Percentiles rank a stretch among this genome's conserved stretches.
phyloP scores from a whole-genome alignment of 352 stramenopile species.

The Phytopythium boreale region DNA sequence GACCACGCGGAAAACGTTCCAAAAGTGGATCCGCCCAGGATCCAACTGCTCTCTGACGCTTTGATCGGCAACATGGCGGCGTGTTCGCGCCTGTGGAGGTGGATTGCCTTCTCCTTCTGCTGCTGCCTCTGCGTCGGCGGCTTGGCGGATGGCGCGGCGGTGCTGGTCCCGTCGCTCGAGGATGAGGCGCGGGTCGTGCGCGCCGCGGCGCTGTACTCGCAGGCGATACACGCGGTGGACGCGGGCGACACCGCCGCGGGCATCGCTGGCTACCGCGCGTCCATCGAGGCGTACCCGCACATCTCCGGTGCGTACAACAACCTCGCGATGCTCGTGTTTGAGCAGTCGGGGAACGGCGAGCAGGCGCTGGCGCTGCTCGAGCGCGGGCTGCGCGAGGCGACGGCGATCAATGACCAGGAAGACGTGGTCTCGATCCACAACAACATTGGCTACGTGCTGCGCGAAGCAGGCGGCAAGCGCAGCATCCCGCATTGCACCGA shows the following conservation, averaged over 20 bases:
- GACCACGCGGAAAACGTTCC: not conserved
- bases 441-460: conserved; percentile 67
- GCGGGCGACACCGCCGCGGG: conserved; percentile 12
- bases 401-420: conserved; percentile 27
- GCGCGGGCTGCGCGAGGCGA: conserved; percentile 32
- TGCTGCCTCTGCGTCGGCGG: not conserved
- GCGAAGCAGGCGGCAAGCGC: conserved; percentile 15
- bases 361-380: conserved; percentile 39
- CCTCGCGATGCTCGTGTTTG: conserved; percentile 56
- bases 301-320: conserved; percentile 77
- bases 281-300: conserved; percentile 45
- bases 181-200: conserved; percentile 21
- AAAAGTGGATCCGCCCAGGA: not conserved
- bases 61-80: not conserved
- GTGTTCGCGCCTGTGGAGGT: not conserved
- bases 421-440: conserved; percentile 56
- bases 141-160: not conserved
- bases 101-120: not conserved
- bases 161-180: conserved; percentile 18
- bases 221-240: conserved; percentile 11
- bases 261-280: conserved; percentile 36
- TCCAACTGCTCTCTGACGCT: too few species aligned
- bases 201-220: conserved; percentile 27
- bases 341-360: conserved; percentile 14
- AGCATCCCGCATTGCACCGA: conserved; percentile 38